Evolutionary conservation across 2,329 filamentous ascomycete species (phyloP), one percentile per base, ranked within the genome.

Genomic region (Cladosporium cucumerinum): DNA sequence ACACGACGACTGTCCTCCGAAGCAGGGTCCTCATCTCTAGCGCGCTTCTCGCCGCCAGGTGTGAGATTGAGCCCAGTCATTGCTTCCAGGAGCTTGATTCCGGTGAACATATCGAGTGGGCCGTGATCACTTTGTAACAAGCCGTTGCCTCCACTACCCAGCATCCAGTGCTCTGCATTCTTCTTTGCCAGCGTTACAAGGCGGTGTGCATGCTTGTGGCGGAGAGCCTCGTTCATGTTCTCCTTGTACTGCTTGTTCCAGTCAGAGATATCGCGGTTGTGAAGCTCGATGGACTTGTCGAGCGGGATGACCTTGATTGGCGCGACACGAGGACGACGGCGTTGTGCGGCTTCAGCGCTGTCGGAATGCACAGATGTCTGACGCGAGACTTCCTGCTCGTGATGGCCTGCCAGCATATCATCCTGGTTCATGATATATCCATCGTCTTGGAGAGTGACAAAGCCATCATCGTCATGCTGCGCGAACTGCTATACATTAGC

Each of bases 131-230:
- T 74, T 12, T 75, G 72, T 6, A 81, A 81, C 14, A 80, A 80
- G 49, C 83, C 85, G 54, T 89, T 78, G 7, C 87, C 86, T 28
- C 60, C 63, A 57, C 78, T 73, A 5, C 84, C 85, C 66, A 85
- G 81, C 4, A 90, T 81, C 80, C 85, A 89, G 69, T 83, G 81
- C 12, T 82, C 81, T 0, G 87, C 88, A 65, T 89, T 89, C 71
- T 84, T 86, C 75, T 85, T 89, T 2, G 87, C 85, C 49, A 83
- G 77, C 0, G 75, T 73, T 14, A 75, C 68, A 16, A 77, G 70
- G 57, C 78, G 80, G 12, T 55, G 64, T 6, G 77, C 71, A 5
- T 76, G 69, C 68, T 85, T 87, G 23, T 78, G 72, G 32, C 75
- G 78, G 7, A 71, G 71, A 10, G 80, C 81, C 14, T 77, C 75